phyloP scores from a whole-genome alignment of 768 basidiomycete species.

The Brasilioporus rufonigricans region DNA sequence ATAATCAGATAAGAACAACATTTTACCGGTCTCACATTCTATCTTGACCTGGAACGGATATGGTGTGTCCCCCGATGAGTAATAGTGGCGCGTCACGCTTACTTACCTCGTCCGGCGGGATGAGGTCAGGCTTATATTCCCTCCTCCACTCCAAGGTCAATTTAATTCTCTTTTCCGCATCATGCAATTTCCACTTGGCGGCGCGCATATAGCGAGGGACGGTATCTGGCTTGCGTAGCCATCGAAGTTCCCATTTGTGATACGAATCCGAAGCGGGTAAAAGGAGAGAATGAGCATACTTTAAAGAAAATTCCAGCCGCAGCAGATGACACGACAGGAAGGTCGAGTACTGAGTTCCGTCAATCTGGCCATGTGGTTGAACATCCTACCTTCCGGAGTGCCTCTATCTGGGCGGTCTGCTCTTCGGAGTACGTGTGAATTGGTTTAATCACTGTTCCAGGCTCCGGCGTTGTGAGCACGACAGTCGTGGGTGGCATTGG shows the following conservation, averaged over 20 bases:
- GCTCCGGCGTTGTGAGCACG: conserved; percentile 56
- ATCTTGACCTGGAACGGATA: conserved; percentile 49
- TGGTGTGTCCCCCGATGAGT: neutral
- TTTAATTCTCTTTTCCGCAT: conserved; percentile 76
- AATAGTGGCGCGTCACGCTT: neutral
- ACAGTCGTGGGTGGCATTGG: conserved; percentile 41
- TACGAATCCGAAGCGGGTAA: conserved; percentile 72
- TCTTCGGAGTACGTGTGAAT: conserved; percentile 59
- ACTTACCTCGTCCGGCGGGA: conserved; percentile 68
- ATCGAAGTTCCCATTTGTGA: conserved; percentile 72
- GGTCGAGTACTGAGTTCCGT: neutral
- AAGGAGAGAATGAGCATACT: conserved; percentile 68
- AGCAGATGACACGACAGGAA: neutral
- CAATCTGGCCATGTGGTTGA: neutral
- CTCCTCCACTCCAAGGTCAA: conserved; percentile 82
- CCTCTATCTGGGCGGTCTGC: conserved; percentile 57
- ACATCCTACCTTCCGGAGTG: conserved; percentile 55
- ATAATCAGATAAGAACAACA: conserved; percentile 45
- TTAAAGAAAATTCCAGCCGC: neutral
- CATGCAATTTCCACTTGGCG: conserved; percentile 76
- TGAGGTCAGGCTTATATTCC: conserved; percentile 82
- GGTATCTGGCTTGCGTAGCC: conserved; percentile 68
- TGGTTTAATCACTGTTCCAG: conserved; percentile 52
- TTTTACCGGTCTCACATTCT: conserved; percentile 85
- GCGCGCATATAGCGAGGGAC: conserved; percentile 76